phyloP scores from a whole-genome alignment of 1,284 basidiomycete genomes.

The Gymnopus androsaceus region DNA sequence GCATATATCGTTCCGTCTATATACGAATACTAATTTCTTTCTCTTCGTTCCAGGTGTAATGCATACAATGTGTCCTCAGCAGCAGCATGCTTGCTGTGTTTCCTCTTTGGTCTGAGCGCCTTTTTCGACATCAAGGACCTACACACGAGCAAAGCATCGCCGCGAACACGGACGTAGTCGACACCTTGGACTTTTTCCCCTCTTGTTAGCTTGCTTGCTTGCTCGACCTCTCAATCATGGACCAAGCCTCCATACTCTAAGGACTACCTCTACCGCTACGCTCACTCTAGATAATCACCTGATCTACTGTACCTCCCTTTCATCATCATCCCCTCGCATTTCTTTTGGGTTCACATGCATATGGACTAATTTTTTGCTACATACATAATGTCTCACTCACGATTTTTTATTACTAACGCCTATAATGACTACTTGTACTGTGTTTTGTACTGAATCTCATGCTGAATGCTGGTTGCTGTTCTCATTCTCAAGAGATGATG shows the following conservation, averaged over 20 bases:
- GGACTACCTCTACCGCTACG: neutral
- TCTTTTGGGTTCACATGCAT: too few species aligned
- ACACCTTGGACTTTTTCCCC: neutral
- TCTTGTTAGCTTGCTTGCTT: conserved; percentile 1
- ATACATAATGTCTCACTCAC: too few species aligned
- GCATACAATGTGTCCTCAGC: conserved; percentile 69
- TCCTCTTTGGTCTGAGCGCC: conserved; percentile 55
- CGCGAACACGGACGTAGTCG: conserved; percentile 38
- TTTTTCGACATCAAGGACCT: conserved; percentile 72
- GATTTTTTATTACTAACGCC: conserved; percentile 5
- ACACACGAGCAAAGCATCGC: conserved; percentile 52
- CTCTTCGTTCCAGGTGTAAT: conserved; percentile 54
- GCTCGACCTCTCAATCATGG: neutral
- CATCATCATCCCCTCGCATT: neutral
- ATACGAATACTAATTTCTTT: conserved; percentile 1
- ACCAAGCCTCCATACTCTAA: neutral
- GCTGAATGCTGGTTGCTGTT: too few species aligned
- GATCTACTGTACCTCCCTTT: too few species aligned
- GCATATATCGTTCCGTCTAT: neutral
- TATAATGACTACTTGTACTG: conserved; percentile 1
- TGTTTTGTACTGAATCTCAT: too few species aligned
- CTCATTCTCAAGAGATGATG: too few species aligned
- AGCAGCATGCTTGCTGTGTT: conserved; percentile 54
- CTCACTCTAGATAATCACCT: neutral
- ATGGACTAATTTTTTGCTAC: too few species aligned